A percentile compares a stretch with the other conserved stretches of the same genome.
These are phyloP conservation scores for Trichoderma asperelloides DNA, from an alignment of 495 filamentous ascomycete genomes.

Conservation along the genomic window DNA sequence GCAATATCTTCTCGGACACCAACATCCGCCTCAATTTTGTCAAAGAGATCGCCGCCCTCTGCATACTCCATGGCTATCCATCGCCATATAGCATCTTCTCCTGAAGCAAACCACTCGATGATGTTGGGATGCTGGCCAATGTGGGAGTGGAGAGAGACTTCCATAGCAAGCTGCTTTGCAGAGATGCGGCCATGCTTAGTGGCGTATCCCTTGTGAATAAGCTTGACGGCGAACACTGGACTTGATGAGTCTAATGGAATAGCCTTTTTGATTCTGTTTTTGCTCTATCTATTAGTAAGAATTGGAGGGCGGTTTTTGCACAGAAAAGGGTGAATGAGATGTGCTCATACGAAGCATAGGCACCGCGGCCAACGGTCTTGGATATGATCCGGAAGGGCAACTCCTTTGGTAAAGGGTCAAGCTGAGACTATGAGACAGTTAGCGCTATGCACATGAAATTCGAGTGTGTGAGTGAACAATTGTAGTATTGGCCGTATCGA, in stretches of 20 bases:
- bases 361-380: constrained; percentile 90
- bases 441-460: background rate
- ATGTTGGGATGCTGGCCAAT: constrained; percentile 86
- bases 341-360: constrained; percentile 80
- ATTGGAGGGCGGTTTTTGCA: constrained; percentile 1
- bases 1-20: constrained; percentile 88
- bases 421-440: constrained; percentile 58
- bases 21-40: constrained; percentile 97
- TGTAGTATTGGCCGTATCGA: background rate
- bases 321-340: constrained; percentile 10
- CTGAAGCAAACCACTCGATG: constrained; percentile 80
- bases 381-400: constrained; percentile 92
- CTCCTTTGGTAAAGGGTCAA: constrained; percentile 74
- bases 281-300: background rate
- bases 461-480: background rate
- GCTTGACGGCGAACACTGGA: constrained; percentile 92
- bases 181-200: constrained; percentile 79
- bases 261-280: constrained; percentile 83
- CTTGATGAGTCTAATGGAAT: constrained; percentile 55
- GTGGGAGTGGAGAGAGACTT: constrained; percentile 79
- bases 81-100: constrained; percentile 81
- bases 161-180: constrained; percentile 77
- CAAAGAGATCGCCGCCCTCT: constrained; percentile 93
- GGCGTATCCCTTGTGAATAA: constrained; percentile 95
- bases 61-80: constrained; percentile 99